These are phyloP conservation scores for Sphaerulina musiva DNA, from an alignment of 2,329 filamentous ascomycete species.

Conservation along the genomic window DNA sequence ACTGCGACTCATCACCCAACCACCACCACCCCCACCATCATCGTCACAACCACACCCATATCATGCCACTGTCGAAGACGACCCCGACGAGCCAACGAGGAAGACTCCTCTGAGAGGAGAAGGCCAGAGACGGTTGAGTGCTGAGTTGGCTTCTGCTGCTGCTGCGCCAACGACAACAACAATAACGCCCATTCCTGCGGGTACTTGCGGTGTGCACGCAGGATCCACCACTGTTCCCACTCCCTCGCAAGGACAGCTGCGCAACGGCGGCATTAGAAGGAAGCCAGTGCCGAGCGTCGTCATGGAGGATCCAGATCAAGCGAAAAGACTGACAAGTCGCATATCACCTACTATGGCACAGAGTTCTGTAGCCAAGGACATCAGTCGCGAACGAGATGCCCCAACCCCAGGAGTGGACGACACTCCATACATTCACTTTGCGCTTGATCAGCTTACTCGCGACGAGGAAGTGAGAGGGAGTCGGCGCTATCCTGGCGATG, in stretches of 20 bases:
- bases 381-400: slow-evolving; percentile 34
- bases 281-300: slow-evolving; percentile 34
- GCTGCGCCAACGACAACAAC: background rate
- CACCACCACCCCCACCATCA: background rate
- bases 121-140: slow-evolving; percentile 27
- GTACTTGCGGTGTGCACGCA: background rate
- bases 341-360: slow-evolving; percentile 23
- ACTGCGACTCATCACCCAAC: background rate
- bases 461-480: slow-evolving; percentile 58
- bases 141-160: slow-evolving; percentile 9
- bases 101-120: slow-evolving; percentile 32
- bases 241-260: slow-evolving; percentile 6
- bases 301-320: slow-evolving; percentile 21
- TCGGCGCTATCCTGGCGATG: slow-evolving; percentile 41
- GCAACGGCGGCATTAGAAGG: slow-evolving; percentile 27
- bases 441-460: slow-evolving; percentile 77
- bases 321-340: slow-evolving; percentile 3
- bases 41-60: slow-evolving; percentile 8
- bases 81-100: slow-evolving; percentile 21
- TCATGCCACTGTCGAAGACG: slow-evolving; percentile 18
- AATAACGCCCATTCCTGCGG: no score
- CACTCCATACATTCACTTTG: slow-evolving; percentile 81
- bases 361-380: slow-evolving; percentile 30
- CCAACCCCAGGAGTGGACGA: slow-evolving; percentile 75
- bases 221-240: slow-evolving; percentile 1